Evolutionary conservation across 2,329 filamentous ascomycete genomes (phyloP).

Genomic region (Pseudogymnoascus sp.): DNA sequence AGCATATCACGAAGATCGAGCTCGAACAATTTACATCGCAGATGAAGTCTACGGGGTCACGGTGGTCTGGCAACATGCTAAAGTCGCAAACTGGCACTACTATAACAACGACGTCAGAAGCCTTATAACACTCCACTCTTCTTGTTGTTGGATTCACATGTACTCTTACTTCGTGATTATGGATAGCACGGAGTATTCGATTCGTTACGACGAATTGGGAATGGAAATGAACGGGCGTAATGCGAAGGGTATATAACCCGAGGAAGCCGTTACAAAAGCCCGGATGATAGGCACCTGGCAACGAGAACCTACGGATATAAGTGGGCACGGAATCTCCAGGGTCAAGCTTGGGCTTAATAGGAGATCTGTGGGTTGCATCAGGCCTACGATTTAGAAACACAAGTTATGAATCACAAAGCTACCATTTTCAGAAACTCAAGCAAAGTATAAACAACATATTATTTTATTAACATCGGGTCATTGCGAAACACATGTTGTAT

Average conservation of each 20-base stretch:
- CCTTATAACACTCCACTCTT: neutral
- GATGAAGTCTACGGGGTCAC: slow-evolving; percentile 12
- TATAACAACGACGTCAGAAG: neutral
- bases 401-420: neutral
- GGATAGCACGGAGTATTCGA: neutral
- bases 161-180: neutral
- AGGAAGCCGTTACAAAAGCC: neutral
- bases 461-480: slow-evolving; percentile 8
- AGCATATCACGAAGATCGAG: slow-evolving; percentile 81
- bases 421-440: neutral
- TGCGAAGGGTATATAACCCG: neutral
- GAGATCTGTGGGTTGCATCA: neutral
- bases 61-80: neutral
- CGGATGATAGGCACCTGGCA: neutral
- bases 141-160: neutral
- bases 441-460: slow-evolving; percentile 6
- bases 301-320: neutral
- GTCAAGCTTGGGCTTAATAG: neutral
- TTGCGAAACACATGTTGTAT: slow-evolving; percentile 7
- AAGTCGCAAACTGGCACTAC: neutral
- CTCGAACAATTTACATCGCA: slow-evolving; percentile 64
- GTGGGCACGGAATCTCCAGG: neutral
- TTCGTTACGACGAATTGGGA: neutral
- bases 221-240: neutral
- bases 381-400: neutral